Conservation (phyloP, 108 stramenopile species). For the Cylindrotheca closterium region DNA sequence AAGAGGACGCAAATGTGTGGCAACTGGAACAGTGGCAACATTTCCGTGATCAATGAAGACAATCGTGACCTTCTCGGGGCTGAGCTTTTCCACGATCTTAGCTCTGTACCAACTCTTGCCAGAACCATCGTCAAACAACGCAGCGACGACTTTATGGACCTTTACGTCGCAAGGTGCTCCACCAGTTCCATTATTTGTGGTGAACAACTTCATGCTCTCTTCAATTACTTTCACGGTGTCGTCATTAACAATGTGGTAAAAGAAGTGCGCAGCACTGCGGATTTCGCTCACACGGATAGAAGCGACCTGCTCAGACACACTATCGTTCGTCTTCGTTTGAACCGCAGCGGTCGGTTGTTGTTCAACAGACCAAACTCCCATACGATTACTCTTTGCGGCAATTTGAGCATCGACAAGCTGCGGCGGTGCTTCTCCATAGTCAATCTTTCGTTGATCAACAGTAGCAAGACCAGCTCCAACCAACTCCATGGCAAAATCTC, state of each 20-base stretch:
- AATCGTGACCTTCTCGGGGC: constrained; percentile 62
- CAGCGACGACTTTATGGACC: constrained; percentile 84
- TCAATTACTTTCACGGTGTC: constrained; percentile 75
- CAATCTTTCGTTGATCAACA: constrained; percentile 87
- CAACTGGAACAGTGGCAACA: constrained; percentile 70
- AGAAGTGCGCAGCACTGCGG: constrained; percentile 88
- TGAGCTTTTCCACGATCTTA: constrained; percentile 73
- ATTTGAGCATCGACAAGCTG: constrained; percentile 71
- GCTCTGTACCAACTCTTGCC: constrained; percentile 96
- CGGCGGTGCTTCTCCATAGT: constrained; percentile 84
- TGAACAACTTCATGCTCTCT: constrained; percentile 89
- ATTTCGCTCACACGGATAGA: constrained; percentile 89
- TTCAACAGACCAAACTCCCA: constrained; percentile 80
- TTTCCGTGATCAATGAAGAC: constrained; percentile 98
- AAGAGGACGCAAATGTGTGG: constrained; percentile 83
- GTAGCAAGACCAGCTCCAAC: constrained; percentile 80
- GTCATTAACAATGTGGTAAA: constrained; percentile 77
- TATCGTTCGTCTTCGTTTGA: constrained; percentile 44
- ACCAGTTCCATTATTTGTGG: constrained; percentile 71
- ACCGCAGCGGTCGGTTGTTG: constrained; percentile 28
- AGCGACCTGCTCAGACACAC: constrained; percentile 49
- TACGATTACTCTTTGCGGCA: constrained; percentile 68
- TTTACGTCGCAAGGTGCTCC: constrained; percentile 84
- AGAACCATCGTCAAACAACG: constrained; percentile 94
- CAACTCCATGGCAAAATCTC: constrained; percentile 74